Evolutionary conservation across 495 filamentous ascomycete genomes (phyloP).

Genomic region (Hypoxylon subgilvum): DNA sequence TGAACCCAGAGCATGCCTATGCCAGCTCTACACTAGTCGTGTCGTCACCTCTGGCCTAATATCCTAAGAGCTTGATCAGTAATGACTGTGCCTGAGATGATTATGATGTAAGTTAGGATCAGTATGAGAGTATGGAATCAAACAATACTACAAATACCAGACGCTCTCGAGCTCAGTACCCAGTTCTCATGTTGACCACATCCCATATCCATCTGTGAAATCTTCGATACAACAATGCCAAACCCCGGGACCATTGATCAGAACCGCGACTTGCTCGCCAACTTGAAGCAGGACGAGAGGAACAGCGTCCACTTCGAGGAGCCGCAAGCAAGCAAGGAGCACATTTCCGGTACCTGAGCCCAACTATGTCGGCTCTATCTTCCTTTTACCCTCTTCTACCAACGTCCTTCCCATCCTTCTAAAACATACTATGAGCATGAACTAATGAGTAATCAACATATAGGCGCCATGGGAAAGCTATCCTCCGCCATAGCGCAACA

Average conservation of each 20-base stretch:
- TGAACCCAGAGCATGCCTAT: too few relatives aligned
- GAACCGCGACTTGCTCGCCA: not conserved
- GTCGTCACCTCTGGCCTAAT: not conserved
- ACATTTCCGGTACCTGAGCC: not conserved
- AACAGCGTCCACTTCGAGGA: not conserved
- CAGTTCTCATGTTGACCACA: too few relatives aligned
- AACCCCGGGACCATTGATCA: not conserved
- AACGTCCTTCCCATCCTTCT: too few relatives aligned
- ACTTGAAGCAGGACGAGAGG: slow-evolving; percentile 3
- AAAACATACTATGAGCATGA: too few relatives aligned
- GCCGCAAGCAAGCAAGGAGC: not conserved
- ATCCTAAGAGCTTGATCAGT: not conserved
- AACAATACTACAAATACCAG: too few relatives aligned
- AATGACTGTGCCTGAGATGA: not conserved
- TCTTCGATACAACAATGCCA: too few relatives aligned
- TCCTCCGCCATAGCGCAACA: slow-evolving; percentile 1
- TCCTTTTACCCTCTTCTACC: too few relatives aligned
- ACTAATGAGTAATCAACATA: too few relatives aligned
- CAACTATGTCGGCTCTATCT: too few relatives aligned
- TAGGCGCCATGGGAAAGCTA: slow-evolving; percentile 1
- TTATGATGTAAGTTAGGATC: not conserved
- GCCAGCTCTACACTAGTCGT: too few relatives aligned
- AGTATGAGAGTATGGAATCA: not conserved
- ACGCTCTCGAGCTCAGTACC: too few relatives aligned
- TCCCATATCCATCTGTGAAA: too few relatives aligned